A percentile compares a stretch with the other conserved stretches of the same genome.
phyloP scores from a whole-genome alignment of 1,284 basidiomycete genomes.

The Acaromyces ingoldii region DNA sequence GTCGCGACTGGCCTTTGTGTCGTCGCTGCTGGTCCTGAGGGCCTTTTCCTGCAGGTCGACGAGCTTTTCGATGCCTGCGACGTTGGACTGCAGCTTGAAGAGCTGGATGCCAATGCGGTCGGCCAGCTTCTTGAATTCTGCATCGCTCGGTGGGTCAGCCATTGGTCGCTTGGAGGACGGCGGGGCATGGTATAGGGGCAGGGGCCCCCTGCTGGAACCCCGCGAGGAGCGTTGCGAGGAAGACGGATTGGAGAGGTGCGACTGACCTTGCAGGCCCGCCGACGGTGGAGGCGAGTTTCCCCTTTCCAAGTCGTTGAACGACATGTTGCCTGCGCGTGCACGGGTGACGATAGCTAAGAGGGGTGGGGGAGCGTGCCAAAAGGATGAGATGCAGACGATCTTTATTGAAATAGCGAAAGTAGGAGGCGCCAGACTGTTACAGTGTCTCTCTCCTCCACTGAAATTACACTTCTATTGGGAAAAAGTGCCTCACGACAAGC shows the following conservation, averaged over 20 bases:
- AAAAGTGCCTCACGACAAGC: too few relatives aligned
- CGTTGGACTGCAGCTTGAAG: conserved; percentile 98
- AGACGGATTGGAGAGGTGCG: conserved; percentile 8
- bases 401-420: too few relatives aligned
- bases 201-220: conserved; percentile 10
- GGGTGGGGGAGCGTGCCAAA: too few relatives aligned
- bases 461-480: too few relatives aligned
- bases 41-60: conserved; percentile 63
- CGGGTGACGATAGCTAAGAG: not conserved
- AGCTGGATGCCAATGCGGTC: conserved; percentile 85
- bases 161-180: conserved; percentile 8
- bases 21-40: conserved; percentile 55
- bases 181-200: conserved; percentile 23
- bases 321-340: conserved; percentile 46
- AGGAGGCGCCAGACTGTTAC: too few relatives aligned
- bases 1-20: conserved; percentile 45
- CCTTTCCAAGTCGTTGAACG: conserved; percentile 57
- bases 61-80: conserved; percentile 85
- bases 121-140: conserved; percentile 68
- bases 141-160: conserved; percentile 3
- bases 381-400: not conserved
- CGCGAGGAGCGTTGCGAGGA: not conserved
- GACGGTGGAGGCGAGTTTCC: conserved; percentile 28
- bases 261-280: conserved; percentile 14
- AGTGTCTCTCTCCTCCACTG: too few relatives aligned